Percentiles rank a stretch among this genome's conserved stretches.
phyloP scores from a whole-genome alignment of 208 protist species.

The Strigomonas oncopelti region DNA sequence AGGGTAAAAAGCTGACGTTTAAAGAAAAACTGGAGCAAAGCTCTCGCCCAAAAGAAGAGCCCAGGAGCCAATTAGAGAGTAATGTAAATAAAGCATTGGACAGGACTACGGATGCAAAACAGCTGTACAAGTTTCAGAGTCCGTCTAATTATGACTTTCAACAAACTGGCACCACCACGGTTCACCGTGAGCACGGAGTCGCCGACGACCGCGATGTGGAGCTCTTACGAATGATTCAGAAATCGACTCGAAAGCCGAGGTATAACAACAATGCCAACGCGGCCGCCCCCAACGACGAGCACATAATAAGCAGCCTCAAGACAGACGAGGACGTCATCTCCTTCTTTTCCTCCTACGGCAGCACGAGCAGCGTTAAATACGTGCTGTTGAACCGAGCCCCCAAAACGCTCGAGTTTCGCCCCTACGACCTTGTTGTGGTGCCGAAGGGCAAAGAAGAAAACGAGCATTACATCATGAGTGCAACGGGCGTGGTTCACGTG shows the following conservation, averaged over 20 bases:
- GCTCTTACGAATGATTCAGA: conserved; percentile 81
- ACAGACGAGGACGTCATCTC: conserved; percentile 91
- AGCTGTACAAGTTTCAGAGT: conserved; percentile 81
- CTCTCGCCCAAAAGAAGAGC: conserved; percentile 32
- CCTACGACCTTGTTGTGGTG: conserved; percentile 90
- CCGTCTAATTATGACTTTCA: conserved; percentile 62
- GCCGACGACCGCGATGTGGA: conserved; percentile 72
- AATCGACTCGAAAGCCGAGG: conserved; percentile 56
- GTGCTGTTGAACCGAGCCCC: conserved; percentile 85
- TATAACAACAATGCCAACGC: conserved; percentile 31
- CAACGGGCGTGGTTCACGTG: conserved; percentile 91
- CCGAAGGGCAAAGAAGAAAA: conserved; percentile 58
- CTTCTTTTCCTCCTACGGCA: conserved; percentile 91
- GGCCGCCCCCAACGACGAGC: conserved; percentile 86
- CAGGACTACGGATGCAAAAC: conserved; percentile 35
- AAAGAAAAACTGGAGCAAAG: conserved; percentile 48
- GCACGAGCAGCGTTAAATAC: conserved; percentile 88
- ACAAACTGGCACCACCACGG: conserved; percentile 18
- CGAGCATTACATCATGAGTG: conserved; percentile 93
- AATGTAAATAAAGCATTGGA: conserved; percentile 78
- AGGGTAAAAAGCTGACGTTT: conserved; percentile 21
- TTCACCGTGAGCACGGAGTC: not conserved
- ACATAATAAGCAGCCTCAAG: conserved; percentile 63
- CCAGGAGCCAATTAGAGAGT: conserved; percentile 53
- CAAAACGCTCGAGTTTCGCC: conserved; percentile 80